These are phyloP conservation scores for Echinosophora koreensis DNA, from an alignment of 306 rosid species.

Conservation along the genomic window DNA sequence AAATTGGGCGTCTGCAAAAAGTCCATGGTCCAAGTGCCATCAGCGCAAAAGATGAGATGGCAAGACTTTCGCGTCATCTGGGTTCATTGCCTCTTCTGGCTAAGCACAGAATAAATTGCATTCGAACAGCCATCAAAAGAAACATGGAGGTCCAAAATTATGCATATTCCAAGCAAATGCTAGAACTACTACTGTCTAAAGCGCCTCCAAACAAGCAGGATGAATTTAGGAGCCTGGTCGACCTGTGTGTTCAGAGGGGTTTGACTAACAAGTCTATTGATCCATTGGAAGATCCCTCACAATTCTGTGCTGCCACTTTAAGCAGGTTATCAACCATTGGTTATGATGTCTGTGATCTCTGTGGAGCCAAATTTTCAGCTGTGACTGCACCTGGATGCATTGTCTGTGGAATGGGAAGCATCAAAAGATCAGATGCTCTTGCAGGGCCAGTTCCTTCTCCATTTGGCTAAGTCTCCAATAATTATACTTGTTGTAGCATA, in stretches of 20 bases:
- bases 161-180: conserved; percentile 93
- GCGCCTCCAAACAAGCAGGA: conserved; percentile 93
- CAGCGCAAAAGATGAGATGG: conserved; percentile 99
- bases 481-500: conserved; percentile 3
- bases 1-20: conserved; percentile 90
- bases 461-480: conserved; percentile 68
- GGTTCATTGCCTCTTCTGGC: conserved; percentile 98
- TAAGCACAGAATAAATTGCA: conserved; percentile 91
- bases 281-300: conserved; percentile 94
- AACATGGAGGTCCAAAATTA: conserved; percentile 97
- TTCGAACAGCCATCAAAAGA: conserved; percentile 93
- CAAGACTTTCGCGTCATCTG: conserved; percentile 91
- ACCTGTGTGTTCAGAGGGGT: conserved; percentile 92
- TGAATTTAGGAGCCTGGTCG: conserved; percentile 85
- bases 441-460: conserved; percentile 92
- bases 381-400: conserved; percentile 90
- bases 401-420: conserved; percentile 98
- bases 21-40: conserved; percentile 95
- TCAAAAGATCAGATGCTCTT: conserved; percentile 90
- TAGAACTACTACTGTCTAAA: conserved; percentile 85
- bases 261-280: conserved; percentile 90
- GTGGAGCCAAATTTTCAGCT: conserved; percentile 96
- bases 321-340: conserved; percentile 97
- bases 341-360: conserved; percentile 93
- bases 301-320: conserved; percentile 89